Percentiles rank a stretch among this genome's conserved stretches.
Conservation (phyloP, 352 stramenopile genomes). For the Globisporangium nodosum region DNA sequence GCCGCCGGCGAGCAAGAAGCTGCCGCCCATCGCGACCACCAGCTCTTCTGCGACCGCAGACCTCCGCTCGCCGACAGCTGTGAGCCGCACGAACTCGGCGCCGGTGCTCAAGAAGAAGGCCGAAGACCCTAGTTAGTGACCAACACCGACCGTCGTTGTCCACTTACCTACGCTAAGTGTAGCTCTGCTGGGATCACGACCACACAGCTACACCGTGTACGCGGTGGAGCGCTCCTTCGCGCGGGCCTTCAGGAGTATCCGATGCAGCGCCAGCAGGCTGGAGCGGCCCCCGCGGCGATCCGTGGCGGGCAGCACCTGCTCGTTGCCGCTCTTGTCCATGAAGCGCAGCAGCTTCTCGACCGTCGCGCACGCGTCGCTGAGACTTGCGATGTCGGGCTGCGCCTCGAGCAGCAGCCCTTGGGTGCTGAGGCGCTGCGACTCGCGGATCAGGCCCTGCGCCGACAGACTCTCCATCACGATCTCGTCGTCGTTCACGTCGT, state of each 20-base stretch:
- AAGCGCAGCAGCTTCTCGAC: conserved; percentile 46
- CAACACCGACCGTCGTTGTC: neutral
- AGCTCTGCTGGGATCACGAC: too few relatives aligned
- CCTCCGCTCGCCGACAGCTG: conserved; percentile 15
- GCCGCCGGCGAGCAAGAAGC: conserved; percentile 42
- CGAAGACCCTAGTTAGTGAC: conserved; percentile 14
- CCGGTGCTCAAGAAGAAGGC: conserved; percentile 57
- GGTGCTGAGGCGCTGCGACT: conserved; percentile 23
- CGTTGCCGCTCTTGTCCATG: conserved; percentile 18
- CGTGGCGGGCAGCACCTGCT: conserved; percentile 17
- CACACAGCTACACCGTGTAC: conserved; percentile 14
- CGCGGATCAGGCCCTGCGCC: conserved; percentile 42
- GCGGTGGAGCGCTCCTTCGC: conserved; percentile 29
- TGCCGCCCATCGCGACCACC: conserved; percentile 48
- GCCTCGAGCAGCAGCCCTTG: conserved; percentile 17
- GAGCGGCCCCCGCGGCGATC: conserved; percentile 37
- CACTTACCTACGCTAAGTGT: too few relatives aligned
- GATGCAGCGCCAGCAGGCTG: conserved; percentile 47
- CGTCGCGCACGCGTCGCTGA: conserved; percentile 29
- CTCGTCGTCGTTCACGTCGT: conserved; percentile 40
- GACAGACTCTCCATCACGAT: conserved; percentile 60
- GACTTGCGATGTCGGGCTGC: conserved; percentile 21
- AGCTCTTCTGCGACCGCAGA: conserved; percentile 4
- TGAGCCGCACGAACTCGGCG: conserved; percentile 57
- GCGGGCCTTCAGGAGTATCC: conserved; percentile 41